Evolutionary conservation across 2,329 filamentous ascomycete species (phyloP).

Genomic region (Apiospora saccharicola): DNA sequence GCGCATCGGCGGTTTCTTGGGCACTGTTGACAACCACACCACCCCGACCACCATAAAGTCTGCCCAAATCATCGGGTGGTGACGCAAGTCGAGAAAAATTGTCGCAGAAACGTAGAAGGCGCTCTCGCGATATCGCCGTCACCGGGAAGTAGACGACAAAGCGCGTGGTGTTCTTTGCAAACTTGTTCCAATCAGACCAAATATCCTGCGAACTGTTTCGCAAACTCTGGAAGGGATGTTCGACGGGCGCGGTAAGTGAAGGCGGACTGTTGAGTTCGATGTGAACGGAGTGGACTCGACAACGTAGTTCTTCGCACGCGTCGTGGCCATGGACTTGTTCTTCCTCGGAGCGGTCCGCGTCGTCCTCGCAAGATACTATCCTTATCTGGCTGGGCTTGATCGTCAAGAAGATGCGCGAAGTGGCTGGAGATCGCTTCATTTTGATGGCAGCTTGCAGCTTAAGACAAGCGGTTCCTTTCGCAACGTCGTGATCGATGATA

Average conservation of each 20-base stretch:
- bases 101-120: constrained; percentile 13
- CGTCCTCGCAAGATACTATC: background rate
- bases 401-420: constrained; percentile 20
- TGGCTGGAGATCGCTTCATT: constrained; percentile 24
- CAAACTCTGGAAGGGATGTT: constrained; percentile 18
- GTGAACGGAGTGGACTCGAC: background rate
- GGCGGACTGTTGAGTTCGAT: constrained; percentile 13
- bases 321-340: background rate
- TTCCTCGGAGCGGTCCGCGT: background rate
- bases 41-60: constrained; percentile 26
- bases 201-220: constrained; percentile 18
- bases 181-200: constrained; percentile 22
- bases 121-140: background rate
- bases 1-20: constrained; percentile 13
- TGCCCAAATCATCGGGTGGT: constrained; percentile 9
- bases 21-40: constrained; percentile 12
- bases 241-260: constrained; percentile 10
- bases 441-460: constrained; percentile 24
- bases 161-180: background rate
- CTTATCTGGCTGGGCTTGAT: constrained; percentile 20
- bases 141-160: constrained; percentile 21
- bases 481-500: constrained; percentile 6
- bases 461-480: background rate
- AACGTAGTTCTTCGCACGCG: constrained; percentile 9
- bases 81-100: background rate